Base-by-base conservation (phyloP, 2,329 filamentous ascomycete species). In the Karstenula rhodostoma region DNA sequence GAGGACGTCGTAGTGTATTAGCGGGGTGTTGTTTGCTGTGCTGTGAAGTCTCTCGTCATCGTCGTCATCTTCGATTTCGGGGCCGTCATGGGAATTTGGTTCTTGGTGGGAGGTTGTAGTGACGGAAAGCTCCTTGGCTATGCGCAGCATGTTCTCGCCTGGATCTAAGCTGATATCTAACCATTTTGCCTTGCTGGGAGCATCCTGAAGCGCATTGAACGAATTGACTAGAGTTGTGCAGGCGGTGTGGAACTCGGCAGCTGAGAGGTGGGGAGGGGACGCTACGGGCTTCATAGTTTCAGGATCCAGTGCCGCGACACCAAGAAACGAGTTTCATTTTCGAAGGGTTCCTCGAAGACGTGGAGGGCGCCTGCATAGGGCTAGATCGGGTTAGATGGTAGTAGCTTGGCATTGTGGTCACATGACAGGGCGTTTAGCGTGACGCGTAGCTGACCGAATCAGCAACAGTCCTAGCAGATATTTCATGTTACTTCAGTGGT, bases 1-100 rank as follows among this genome's bases (percentile, higher is more conserved):
- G 15, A 81, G 52, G 47, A 83, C 71, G 61, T 82, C 77, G 73
- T 80, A 82, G 57, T 72, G 58, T n/a, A 76, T 52, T 1, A 62
- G 27, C 13, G 40, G 42, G 53, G 37, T 7, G 33, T 5, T 40
- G 27, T 4, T 23, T 4, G 10, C 25, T 27, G 19, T 57, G 32
- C 22, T 27, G 10, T 8, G 10, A 56, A 32, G 17, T 49, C 49
- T 43, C 5, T 44, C 37, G 19, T 56, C 53, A 7, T 56, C 53
- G 35, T 55, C 53, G 13, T 56, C 37, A 12, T 35, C 33, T 27
- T 47, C 25, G 7, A 49, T 19, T 29, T 70, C 64, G 5, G 57
- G 43, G 3, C 52, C 35, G 15, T 61, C 53, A 7, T 48, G 25
- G 3, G 53, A 7, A n/a, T n/a, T 4, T 19, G n/a, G 4, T 2